Evolutionary conservation across 164 flowering plant genomes (phyloP), one percentile per base, ranked within the genome.

Genomic region (Cinnamomum chago): DNA sequence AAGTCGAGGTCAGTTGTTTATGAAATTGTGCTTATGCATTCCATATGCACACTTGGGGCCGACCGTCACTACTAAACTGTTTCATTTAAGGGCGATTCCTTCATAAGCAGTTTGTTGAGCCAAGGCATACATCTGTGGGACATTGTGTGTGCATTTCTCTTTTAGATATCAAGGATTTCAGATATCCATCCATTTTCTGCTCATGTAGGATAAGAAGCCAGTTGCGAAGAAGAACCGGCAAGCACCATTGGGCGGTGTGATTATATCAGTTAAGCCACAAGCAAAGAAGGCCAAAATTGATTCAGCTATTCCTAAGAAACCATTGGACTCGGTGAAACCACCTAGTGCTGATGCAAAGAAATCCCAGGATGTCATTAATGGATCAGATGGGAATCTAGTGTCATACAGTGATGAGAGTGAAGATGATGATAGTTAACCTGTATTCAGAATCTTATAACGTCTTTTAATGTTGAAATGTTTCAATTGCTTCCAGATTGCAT

Each of bases 341-440:
- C 64, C 75, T 2, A 73, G 70, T 58, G 78, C 68, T 76, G 77
- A 67, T 72, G 50, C 24, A 65, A 47, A 75, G 10, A 62, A 80
- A 70, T 64, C 81, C 14, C 68, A 62, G 74, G 73, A 71, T 65
- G 55, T 79, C 64, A 14, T 2, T 50, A 81, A 74, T 28, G 40
- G 71, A 28, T 64, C 67, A 52, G 75, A 60, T 40, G 75, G 74
- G 12, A 81, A 87, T 76, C 82, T 94, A 51, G 97, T 92, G 70
- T 90, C 91, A 33, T 92, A 94, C 75, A 88, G 97, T 83, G 98
- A 92, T 82, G 98, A 88, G 76, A 94, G 98, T 83, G 98, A 92
- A 23, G 92, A 89, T 18, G 95, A 90, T 68, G 79, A 75, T n/a
- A 20, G 72, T 40, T 79, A 71, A 55, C 60, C 60, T 20, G 17